Evolutionary conservation across 768 basidiomycete genomes (phyloP).

Genomic region (Termitomyces sp.): DNA sequence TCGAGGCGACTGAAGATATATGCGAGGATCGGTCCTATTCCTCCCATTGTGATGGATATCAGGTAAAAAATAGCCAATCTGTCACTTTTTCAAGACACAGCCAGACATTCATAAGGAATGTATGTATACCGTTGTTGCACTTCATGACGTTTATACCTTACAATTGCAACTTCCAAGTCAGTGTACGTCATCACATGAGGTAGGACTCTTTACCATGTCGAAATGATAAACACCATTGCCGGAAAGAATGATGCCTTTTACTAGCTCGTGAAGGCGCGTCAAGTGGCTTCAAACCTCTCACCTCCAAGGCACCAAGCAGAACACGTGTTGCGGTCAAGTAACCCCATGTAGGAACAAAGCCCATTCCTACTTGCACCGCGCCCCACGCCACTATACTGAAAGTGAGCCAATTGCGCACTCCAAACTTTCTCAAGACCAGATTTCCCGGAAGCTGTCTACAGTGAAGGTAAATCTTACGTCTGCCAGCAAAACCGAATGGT

Average conservation of each 20-base stretch:
- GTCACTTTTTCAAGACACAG: slow-evolving; percentile 2
- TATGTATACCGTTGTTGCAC: slow-evolving; percentile 35
- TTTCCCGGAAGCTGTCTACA: slow-evolving; percentile 42
- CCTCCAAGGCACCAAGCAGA: slow-evolving; percentile 42
- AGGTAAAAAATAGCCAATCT: slow-evolving; percentile 37
- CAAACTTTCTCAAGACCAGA: slow-evolving; percentile 35
- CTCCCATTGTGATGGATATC: slow-evolving; percentile 33
- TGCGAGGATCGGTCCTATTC: slow-evolving; percentile 39
- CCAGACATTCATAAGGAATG: neutral
- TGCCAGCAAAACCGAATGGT: neutral
- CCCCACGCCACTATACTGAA: slow-evolving; percentile 39
- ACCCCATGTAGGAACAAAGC: slow-evolving; percentile 36
- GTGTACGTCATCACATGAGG: neutral
- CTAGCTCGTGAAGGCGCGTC: neutral
- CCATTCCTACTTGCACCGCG: slow-evolving; percentile 39
- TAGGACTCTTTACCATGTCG: slow-evolving; percentile 31
- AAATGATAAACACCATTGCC: slow-evolving; percentile 39
- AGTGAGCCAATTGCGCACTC: slow-evolving; percentile 40
- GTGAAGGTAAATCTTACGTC: slow-evolving; percentile 1
- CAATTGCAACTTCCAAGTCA: slow-evolving; percentile 12
- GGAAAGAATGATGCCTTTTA: slow-evolving; percentile 41
- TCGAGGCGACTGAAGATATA: slow-evolving; percentile 36
- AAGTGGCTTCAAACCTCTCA: slow-evolving; percentile 10
- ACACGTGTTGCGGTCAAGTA: slow-evolving; percentile 35
- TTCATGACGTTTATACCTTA: slow-evolving; percentile 42